Evolutionary conservation across 768 basidiomycete species (phyloP), one percentile per base, ranked within the genome.

Genomic region (Royoungia palumana): DNA sequence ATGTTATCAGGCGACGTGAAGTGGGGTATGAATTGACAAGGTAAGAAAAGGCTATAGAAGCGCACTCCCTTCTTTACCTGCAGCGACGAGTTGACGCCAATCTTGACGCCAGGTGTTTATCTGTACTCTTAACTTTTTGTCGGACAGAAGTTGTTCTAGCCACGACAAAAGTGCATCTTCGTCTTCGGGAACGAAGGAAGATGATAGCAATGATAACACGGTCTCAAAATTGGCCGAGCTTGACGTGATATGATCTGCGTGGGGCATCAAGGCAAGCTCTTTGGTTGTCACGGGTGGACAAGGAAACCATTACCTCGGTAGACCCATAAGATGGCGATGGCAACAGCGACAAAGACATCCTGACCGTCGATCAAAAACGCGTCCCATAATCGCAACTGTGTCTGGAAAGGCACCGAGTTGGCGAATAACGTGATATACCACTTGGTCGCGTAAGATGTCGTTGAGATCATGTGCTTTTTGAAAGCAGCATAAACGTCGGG

Each of bases 401-500:
- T 92, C 68, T 94, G 90, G 67, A 95, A 98, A 20, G 95, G 93
- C 36, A 99, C 86, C 0, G 90, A 89, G 63, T 95, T 96, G 42
- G 94, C 83, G 62, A 97, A 99, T 13, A 98, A 74, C 3, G 96
- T 98, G 68, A 99, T 98, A 65, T 97, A 99, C 96, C 96, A 98
- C 69, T 98, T 98, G 2, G 95, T 97, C 22, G 94, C 94, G 70
- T 95, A 99, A 17, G 91, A 83, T 24, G 94, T 94, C 12, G 92
- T 94, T 8, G 89, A 89, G 50, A 99, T 87, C 79, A 81, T 87
- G 59, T 97, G 86, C 59, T 81, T 85, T 71, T 83, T 81, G 71
- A 97, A 94, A 17, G 89, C 84, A 17, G 74, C 75, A 59, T 88
- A 94, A 22, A 98, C 91, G 22, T 80, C 84, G 0, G 96, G 96